Evolutionary conservation across 257 asterid species (phyloP), one percentile per base, ranked within the genome.

Genomic region (Gentiana macrophylla): DNA sequence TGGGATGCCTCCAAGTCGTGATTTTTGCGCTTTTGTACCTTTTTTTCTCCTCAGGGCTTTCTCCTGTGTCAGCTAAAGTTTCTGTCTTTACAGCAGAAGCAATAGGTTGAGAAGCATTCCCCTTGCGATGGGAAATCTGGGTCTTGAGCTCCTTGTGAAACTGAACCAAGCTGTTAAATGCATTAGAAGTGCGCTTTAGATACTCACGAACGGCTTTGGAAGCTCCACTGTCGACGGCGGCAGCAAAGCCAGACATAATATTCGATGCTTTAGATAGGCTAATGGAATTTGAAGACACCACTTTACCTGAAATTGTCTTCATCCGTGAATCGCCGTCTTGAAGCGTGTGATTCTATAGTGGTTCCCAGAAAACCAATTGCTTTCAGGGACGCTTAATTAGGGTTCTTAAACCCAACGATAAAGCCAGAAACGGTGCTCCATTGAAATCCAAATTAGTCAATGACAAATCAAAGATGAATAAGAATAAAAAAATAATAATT

Each of bases 241-340:
- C 50, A 53, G 80, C 69, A 62, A 86, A 86, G 51, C 67, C 48
- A 38, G 69, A 37, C 35, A 86, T 55, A 36, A 66, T 72, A 46
- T 73, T 74, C 1, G 89, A 82, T 6, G 89, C 93, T 32, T 76
- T 58, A 0, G 84, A 52, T 12, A 77, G 71, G 32, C 80, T 72
- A n/a, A 74, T 63, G 43, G 81, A 75, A 55, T 62, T 67, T 32
- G 72, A 35, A 3, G 77, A 74, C 35, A 72, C 51, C 49, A 78
- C 11, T 62, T 72, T 49, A 4, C 79, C 79, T 7, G 81, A 70
- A 15, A 80, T 67, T 11, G 72, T 78, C 75, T 74, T 78, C 94
- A 70, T 66, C 8, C n/a, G 46, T 5, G 46, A 41, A 5, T 41
- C 8, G 1, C 9, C 1, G 46, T n/a, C n/a, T n/a, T n/a, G n/a